Base-by-base conservation (phyloP, 768 basidiomycete species). In the Tricholoma bakamatsutake region DNA sequence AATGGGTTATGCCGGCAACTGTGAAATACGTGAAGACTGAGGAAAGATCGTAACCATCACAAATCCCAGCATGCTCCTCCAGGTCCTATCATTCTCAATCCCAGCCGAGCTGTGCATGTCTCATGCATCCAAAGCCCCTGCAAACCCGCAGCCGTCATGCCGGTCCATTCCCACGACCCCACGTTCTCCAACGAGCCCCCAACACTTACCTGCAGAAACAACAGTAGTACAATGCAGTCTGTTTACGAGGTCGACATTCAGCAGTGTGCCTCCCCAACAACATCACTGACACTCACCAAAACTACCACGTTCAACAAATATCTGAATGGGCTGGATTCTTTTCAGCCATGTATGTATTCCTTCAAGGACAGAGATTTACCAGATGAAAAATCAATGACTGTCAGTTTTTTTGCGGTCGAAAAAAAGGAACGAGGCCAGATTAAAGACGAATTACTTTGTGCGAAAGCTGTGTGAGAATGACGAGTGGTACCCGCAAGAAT, bases 151-250 rank as follows among this genome's bases (percentile, higher is more conserved):
- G 63, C 56, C 40, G 40, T 51, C 62, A 49, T 40, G 37, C 53
- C 69, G 69, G 68, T 35, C 8, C n/a, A 30, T 64, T 68, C 67
- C 64, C 67, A 66, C 66, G 65, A 61, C 67, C 68, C 68, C 73
- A 76, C 74, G 74, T 76, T 76, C 68, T 55, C 56, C 73, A 63
- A 69, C 71, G 73, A 73, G 28, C 28, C 17, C 27, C n/a, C 8
- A 6, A 45, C 5, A 15, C 46, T 30, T 31, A 48, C 46, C 46
- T 48, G 15, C 13, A 48, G 46, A 12, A 17, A 31, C 31, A n/a
- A 10, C 12, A 28, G 46, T 5, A n/a, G 55, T 42, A 9, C 34
- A 10, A 49, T 52, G 50, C 24, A 37, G 56, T 57, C 58, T 59
- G 56, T 48, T 17, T 13, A 21, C 34, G 39, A 40, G 30, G 15